Conservation (phyloP, 768 basidiomycete genomes). For the Tulasnella sp. region DNA sequence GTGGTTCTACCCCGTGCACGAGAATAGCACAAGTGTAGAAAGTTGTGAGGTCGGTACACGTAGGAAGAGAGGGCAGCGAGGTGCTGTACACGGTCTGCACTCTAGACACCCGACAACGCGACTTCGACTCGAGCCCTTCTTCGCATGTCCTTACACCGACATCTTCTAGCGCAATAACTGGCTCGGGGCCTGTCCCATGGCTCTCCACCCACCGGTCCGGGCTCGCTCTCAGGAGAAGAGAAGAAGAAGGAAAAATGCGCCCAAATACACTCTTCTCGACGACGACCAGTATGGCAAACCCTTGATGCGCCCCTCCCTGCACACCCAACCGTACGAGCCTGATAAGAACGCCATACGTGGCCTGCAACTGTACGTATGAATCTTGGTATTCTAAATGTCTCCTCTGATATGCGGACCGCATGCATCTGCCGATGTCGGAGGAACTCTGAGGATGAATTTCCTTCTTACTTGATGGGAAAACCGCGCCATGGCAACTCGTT, state of each 20-base stretch:
- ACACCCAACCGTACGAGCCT: not conserved
- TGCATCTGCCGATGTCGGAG: not conserved
- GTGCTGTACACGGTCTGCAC: not conserved
- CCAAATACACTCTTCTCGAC: not conserved
- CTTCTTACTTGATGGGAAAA: not conserved
- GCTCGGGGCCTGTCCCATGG: not conserved
- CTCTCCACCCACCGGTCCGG: not conserved
- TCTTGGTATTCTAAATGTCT: not conserved
- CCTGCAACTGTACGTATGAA: not conserved
- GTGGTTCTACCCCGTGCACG: too few relatives aligned
- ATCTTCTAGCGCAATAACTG: not conserved
- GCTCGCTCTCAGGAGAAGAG: not conserved
- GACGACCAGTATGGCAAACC: not conserved
- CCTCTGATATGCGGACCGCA: not conserved
- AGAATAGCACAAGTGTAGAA: too few relatives aligned
- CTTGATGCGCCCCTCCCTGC: not conserved
- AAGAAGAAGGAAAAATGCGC: not conserved
- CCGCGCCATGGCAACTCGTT: not conserved
- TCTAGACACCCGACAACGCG: not conserved
- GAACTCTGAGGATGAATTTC: not conserved
- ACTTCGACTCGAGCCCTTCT: too few relatives aligned
- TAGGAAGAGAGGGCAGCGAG: not conserved
- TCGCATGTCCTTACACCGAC: not conserved
- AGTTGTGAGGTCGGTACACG: not conserved
- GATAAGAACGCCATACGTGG: not conserved